A percentile compares a stretch with the other conserved stretches of the same genome.
Evolutionary conservation across 805 yeast species (phyloP).

Genomic region (Myxozyma neotropica): DNA sequence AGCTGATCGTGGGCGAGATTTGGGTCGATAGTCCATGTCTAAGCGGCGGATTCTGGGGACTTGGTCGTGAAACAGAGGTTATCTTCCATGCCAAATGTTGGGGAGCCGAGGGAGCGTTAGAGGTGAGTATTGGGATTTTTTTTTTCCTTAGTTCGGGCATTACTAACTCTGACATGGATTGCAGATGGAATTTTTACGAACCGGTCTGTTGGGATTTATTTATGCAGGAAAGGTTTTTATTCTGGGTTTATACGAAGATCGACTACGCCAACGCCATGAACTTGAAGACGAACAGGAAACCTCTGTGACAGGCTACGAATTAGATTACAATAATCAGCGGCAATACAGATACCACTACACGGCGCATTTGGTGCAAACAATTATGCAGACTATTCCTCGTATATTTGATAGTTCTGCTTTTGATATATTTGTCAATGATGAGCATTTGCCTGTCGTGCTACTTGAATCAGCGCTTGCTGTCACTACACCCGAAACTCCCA

Average conservation of each 20-base stretch:
- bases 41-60: slow-evolving; percentile 86
- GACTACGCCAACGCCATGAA: slow-evolving; percentile 68
- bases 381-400: slow-evolving; percentile 77
- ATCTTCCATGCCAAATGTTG: slow-evolving; percentile 82
- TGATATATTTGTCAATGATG: slow-evolving; percentile 76
- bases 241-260: slow-evolving; percentile 86
- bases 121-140: slow-evolving; percentile 37
- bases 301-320: neutral
- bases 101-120: slow-evolving; percentile 69
- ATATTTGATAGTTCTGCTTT: slow-evolving; percentile 91
- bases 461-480: slow-evolving; percentile 69
- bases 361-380: slow-evolving; percentile 80
- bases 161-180: neutral
- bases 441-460: slow-evolving; percentile 79
- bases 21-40: slow-evolving; percentile 96
- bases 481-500: slow-evolving; percentile 37
- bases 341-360: slow-evolving; percentile 71
- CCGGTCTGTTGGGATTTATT: slow-evolving; percentile 88
- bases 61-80: slow-evolving; percentile 64
- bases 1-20: slow-evolving; percentile 86
- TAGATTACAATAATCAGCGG: slow-evolving; percentile 15
- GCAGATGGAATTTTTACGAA: slow-evolving; percentile 76
- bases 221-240: slow-evolving; percentile 86
- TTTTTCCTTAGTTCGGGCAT: neutral
- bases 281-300: slow-evolving; percentile 37